A percentile compares a stretch with the other conserved stretches of the same genome.
Conservation (phyloP, 371 early-diverging fungal species). For the Mucor plumbeus region DNA sequence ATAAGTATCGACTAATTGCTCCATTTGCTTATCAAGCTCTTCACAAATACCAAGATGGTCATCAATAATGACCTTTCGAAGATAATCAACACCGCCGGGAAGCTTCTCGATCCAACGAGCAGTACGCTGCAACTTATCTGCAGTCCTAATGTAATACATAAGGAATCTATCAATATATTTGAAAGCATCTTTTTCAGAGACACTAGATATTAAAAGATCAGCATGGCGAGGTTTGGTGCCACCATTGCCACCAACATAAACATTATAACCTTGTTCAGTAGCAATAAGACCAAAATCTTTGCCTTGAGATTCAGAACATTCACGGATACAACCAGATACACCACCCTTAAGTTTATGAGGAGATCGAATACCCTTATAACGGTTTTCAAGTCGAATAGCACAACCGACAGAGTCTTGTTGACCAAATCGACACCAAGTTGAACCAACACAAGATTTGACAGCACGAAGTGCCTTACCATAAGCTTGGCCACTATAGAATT, state of each 20-base stretch:
- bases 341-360: constrained; percentile 72
- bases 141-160: constrained; percentile 75
- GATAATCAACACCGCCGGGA: constrained; percentile 67
- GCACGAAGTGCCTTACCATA: constrained; percentile 76
- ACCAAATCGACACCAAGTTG: constrained; percentile 74
- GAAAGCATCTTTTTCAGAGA: constrained; percentile 56
- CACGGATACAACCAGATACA: constrained; percentile 70
- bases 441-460: constrained; percentile 75
- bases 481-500: constrained; percentile 62
- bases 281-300: constrained; percentile 67
- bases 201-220: constrained; percentile 59
- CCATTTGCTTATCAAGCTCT: constrained; percentile 68
- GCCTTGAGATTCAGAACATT: constrained; percentile 75
- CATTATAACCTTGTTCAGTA: constrained; percentile 74
- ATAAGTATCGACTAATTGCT: constrained; percentile 57
- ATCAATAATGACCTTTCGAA: constrained; percentile 64
- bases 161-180: constrained; percentile 70
- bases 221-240: constrained; percentile 74
- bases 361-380: constrained; percentile 71
- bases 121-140: constrained; percentile 68
- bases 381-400: constrained; percentile 66
- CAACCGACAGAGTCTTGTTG: constrained; percentile 72
- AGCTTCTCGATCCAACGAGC: constrained; percentile 76
- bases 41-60: constrained; percentile 66
- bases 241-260: constrained; percentile 75